Conservation (phyloP, 1,284 basidiomycete genomes). For the Porogramme epimiltina region DNA sequence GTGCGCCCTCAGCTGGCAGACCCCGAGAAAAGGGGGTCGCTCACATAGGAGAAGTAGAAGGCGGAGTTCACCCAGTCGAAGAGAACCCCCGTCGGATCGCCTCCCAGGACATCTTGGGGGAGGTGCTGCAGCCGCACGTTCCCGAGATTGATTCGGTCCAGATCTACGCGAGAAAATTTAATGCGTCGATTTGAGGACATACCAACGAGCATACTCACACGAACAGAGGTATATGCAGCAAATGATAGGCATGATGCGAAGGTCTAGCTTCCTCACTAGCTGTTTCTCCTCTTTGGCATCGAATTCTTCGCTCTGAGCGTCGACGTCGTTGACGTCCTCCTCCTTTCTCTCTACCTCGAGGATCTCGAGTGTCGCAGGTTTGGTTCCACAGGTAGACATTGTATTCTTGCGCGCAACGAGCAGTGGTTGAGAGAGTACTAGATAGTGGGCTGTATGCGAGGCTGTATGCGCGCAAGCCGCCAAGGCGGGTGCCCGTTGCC, state of each 20-base stretch:
- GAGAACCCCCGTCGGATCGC: conserved; percentile 65
- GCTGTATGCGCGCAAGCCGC: too few species aligned
- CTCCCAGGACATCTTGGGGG: conserved; percentile 60
- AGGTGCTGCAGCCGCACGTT: conserved; percentile 76
- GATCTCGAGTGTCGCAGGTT: too few species aligned
- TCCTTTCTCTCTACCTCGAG: too few species aligned
- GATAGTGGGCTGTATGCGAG: too few species aligned
- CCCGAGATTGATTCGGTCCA: conserved; percentile 75
- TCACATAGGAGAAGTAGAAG: conserved; percentile 77
- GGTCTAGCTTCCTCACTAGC: conserved; percentile 65
- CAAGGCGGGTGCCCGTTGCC: too few species aligned
- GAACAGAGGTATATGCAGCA: conserved; percentile 73
- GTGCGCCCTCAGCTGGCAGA: not conserved
- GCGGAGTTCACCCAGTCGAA: conserved; percentile 78
- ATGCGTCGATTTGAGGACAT: not conserved
- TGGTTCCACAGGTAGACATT: too few species aligned
- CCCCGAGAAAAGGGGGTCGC: conserved; percentile 30
- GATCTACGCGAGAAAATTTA: conserved; percentile 40
- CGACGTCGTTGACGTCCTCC: too few species aligned
- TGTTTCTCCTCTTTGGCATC: conserved; percentile 44
- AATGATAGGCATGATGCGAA: conserved; percentile 62
- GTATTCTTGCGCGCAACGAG: too few species aligned
- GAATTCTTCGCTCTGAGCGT: too few species aligned
- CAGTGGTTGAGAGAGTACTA: too few species aligned
- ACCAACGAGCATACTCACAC: conserved; percentile 43